Conservation (phyloP, 139 green algal species). For the Volvox reticuliferus region DNA sequence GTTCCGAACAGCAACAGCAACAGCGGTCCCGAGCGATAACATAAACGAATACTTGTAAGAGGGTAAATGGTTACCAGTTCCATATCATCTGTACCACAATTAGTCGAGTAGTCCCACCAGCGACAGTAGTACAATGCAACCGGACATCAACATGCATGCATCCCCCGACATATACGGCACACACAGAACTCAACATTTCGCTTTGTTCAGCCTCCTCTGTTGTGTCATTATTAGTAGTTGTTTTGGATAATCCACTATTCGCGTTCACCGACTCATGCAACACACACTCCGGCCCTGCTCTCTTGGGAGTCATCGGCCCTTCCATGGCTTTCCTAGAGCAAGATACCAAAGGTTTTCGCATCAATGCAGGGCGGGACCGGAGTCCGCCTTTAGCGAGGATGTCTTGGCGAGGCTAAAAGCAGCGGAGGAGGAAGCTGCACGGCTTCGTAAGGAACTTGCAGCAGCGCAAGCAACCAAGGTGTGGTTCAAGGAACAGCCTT, state of each 20-base stretch:
- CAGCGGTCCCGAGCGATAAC: not conserved
- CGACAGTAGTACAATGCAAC: not conserved
- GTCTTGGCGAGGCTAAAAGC: slow-evolving; percentile 65
- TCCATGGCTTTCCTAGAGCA: not conserved
- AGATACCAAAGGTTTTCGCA: not conserved
- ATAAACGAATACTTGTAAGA: not conserved
- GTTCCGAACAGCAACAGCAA: not conserved
- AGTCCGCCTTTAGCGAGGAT: slow-evolving; percentile 57
- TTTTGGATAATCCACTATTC: too few relatives aligned
- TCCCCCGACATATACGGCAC: not conserved
- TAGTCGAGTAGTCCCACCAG: too few relatives aligned
- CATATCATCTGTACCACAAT: too few relatives aligned
- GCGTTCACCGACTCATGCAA: too few relatives aligned
- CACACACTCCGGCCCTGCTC: not conserved
- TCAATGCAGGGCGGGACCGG: not conserved
- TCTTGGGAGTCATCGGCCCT: not conserved
- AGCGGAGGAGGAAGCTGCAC: slow-evolving; percentile 70
- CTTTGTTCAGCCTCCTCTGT: too few relatives aligned
- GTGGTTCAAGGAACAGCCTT: too few relatives aligned
- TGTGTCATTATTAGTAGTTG: too few relatives aligned
- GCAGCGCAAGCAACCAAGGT: slow-evolving; percentile 33
- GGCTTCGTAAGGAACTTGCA: slow-evolving; percentile 57
- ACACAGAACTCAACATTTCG: not conserved
- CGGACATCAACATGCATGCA: too few relatives aligned
- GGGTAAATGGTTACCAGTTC: not conserved